Evolutionary conservation across 768 basidiomycete species (phyloP), one percentile per base, ranked within the genome.

Genomic region (Clitopilus hobsonii): DNA sequence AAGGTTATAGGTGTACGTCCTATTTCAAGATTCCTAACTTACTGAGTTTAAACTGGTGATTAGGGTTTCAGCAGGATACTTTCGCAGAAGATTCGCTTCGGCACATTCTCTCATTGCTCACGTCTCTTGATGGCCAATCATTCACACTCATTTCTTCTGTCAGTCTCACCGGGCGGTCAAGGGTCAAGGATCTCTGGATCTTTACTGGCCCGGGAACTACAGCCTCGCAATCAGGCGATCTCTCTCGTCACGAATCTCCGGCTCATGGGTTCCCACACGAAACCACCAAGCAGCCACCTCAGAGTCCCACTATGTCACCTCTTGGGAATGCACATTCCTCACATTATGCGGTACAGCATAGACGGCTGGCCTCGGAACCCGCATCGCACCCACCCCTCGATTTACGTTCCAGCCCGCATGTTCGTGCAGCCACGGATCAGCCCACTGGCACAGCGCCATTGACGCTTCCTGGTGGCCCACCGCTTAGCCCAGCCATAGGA

Each of bases 41-140:
- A 32, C 38, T 51, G 48, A 20, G 32, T n/a, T 36, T 53, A 29
- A 11, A 6, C 23, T 28, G 10, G 49, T 13, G 18, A 49, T 57
- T 26, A 90, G 88, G 87, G 85, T 89, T 89, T 64, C 82, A 89
- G 66, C 84, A 89, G 64, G 86, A 91, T 54, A 77, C 85, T 0
- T 91, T 86, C 65, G 80, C 86, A 8, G 78, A 80, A 0, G 89
- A 91, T 65, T 89, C 89, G 1, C 74, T 91, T 7, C 79, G 76
- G 54, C 83, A 89, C 60, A 88, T 91, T 16, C 77, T 91, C 38
- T 70, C 82, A 7, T 75, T 91, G 25, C 74, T 91, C 20, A 73
- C 78, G 16, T 80, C 86, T 36, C 78, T 91, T 11, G 88, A 91
- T 62, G 70, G 74, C 6, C 83, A 89, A 52, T 80, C 83, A 3